phyloP scores from a whole-genome alignment of 352 stramenopile species.

The Phytopythium vexans region DNA sequence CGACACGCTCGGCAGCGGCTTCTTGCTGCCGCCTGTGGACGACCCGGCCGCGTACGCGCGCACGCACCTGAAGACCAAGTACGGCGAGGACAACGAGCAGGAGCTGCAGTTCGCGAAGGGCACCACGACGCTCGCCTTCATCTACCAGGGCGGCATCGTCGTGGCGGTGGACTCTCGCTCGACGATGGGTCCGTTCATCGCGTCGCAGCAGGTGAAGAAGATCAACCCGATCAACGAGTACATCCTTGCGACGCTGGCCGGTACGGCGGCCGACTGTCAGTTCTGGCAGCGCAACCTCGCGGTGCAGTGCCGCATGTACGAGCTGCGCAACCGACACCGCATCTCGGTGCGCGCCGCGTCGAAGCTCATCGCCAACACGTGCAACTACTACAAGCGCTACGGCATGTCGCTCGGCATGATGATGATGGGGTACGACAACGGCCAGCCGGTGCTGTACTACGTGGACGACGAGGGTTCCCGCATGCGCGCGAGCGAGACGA shows the following conservation, averaged over 20 bases:
- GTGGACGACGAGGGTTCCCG: conserved; percentile 99
- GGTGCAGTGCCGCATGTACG: conserved; percentile 95
- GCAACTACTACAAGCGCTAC: conserved; percentile 94
- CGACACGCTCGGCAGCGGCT: conserved; percentile 45
- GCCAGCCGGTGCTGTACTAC: conserved; percentile 98
- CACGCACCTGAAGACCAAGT: conserved; percentile 96
- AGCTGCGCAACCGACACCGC: conserved; percentile 98
- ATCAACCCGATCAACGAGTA: conserved; percentile 99
- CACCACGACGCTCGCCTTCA: conserved; percentile 99
- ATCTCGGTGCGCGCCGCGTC: conserved; percentile 98
- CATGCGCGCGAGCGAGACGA: conserved; percentile 93
- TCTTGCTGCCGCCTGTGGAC: conserved; percentile 66
- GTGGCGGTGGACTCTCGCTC: conserved; percentile 99
- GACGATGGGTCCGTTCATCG: conserved; percentile 99
- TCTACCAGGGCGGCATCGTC: conserved; percentile 98
- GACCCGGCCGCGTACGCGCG: conserved; percentile 95
- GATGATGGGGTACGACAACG: conserved; percentile 99
- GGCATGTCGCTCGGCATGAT: conserved; percentile 98
- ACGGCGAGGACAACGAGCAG: conserved; percentile 95
- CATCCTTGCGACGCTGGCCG: conserved; percentile 98
- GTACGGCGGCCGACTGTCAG: conserved; percentile 98
- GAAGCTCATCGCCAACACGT: conserved; percentile 99
- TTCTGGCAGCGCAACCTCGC: conserved; percentile 99
- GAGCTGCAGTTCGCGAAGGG: conserved; percentile 98
- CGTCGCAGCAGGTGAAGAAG: conserved; percentile 99